phyloP scores from a whole-genome alignment of 306 rosid genomes.

The Prunus campanulata region DNA sequence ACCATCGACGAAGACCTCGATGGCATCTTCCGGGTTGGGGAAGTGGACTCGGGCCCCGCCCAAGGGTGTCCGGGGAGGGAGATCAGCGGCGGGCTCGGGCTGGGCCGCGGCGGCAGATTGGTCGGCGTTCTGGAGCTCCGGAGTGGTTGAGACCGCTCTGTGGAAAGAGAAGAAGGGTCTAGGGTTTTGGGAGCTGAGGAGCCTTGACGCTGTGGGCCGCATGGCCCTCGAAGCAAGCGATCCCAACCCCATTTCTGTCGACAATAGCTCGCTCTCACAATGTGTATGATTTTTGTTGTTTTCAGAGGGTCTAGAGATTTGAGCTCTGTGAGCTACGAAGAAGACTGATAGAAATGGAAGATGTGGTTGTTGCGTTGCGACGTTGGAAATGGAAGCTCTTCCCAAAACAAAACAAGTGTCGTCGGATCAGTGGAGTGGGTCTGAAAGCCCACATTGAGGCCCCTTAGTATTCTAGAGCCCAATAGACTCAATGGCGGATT shows the following conservation, averaged over 20 bases:
- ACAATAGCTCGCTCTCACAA: not conserved
- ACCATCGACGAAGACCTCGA: conserved; percentile 92
- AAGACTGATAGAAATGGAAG: not conserved
- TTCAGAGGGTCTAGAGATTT: not conserved
- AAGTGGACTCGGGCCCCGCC: conserved; percentile 83
- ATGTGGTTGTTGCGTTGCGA: not conserved
- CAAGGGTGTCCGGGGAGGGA: conserved; percentile 58
- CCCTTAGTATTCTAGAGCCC: not conserved
- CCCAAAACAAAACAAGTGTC: not conserved
- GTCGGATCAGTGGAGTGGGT: too few species aligned
- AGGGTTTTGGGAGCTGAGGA: conserved; percentile 50
- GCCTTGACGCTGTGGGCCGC: conserved; percentile 55
- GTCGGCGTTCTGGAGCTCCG: conserved; percentile 71
- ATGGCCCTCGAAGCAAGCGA: conserved; percentile 69
- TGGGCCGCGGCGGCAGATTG: conserved; percentile 55
- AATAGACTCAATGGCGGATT: not conserved
- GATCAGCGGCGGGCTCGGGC: conserved; percentile 38
- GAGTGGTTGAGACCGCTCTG: conserved; percentile 66
- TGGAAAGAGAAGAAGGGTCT: conserved; percentile 34
- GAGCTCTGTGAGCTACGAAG: not conserved
- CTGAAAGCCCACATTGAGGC: not conserved
- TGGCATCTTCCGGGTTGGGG: conserved; percentile 74
- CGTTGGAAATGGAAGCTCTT: not conserved
- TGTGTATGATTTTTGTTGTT: not conserved
- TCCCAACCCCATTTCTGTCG: conserved; percentile 70